Base-by-base conservation (phyloP, 306 rosid genomes). In the Vicia sativa region DNA sequence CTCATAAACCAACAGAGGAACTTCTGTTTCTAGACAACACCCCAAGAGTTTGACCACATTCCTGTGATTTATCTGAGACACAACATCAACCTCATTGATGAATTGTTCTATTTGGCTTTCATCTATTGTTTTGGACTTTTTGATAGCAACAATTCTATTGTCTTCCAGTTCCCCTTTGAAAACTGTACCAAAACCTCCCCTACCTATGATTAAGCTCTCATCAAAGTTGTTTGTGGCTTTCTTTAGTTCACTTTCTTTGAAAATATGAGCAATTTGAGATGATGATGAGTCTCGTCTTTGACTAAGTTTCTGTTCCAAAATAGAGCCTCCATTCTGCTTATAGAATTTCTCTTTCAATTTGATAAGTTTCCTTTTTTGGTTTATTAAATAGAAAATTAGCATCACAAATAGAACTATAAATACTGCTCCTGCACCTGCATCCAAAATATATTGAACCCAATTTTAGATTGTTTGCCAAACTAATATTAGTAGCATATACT, bases 11-110 rank as follows among this genome's bases (percentile, higher is more conserved):
- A 85, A 29, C 10, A 71, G 7, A 46, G 53, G 53, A 46, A 46
- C 53, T 46, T 46, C 21, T 46, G 53, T 46, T 1, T 46, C 53
- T 46, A 46, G 1, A 46, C 53, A 46, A 14, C 53, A 46, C 21
- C 53, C 53, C 11, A 46, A 46, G 11, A 46, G 53, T 46, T 46
- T 46, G 0, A 46, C 53, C 11, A 46, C 53, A 46, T 46, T 46
- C 4, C 53, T 76, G 0, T 80, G 87, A 23, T 77, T 82, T 62
- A 85, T 77, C 77, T 80, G 87, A 2, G 85, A 79, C 0, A 82
- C 49, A 19, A 85, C 76, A 5, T 56, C 21, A 4, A 82, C 76
- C 59, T 85, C 85, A 10, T 85, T 85, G 0, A 80, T 69, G 68
- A 85, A 85, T 48, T 82, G 80, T 19, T 69, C 28, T 0, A 43